Conservation (phyloP, 805 yeast species). For the Saccharomycopsis malanga region DNA sequence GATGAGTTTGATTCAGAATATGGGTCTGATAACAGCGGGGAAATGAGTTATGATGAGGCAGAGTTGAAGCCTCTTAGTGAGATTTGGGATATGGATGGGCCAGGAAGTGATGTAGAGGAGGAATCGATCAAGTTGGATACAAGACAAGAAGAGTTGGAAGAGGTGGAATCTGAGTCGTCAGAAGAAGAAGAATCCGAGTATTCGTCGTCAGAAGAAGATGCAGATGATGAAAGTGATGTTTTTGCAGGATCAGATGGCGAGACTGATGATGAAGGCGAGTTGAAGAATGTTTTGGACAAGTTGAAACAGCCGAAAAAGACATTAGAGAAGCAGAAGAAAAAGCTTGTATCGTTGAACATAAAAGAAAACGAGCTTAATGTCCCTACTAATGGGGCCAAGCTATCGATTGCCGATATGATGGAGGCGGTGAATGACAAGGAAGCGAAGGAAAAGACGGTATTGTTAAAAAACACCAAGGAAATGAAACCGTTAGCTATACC, state of each 20-base stretch:
- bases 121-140: constrained; percentile 21
- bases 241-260: constrained; percentile 30
- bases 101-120: constrained; percentile 24
- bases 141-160: constrained; percentile 21
- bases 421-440: constrained; percentile 49
- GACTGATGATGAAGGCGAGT: constrained; percentile 38
- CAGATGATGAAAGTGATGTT: constrained; percentile 27
- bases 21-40: constrained; percentile 16
- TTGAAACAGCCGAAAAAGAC: constrained; percentile 33
- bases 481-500: constrained; percentile 64
- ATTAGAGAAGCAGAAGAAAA: constrained; percentile 33
- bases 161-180: constrained; percentile 1
- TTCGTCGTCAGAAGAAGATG: constrained; percentile 20
- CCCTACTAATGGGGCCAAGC: constrained; percentile 51
- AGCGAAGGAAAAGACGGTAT: constrained; percentile 42
- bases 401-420: constrained; percentile 71
- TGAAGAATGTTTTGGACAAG: constrained; percentile 40
- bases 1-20: constrained; percentile 22
- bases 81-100: constrained; percentile 80
- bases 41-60: constrained; percentile 45
- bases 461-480: constrained; percentile 34
- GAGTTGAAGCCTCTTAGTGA: constrained; percentile 75
- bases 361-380: constrained; percentile 66
- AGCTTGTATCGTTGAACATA: constrained; percentile 43
- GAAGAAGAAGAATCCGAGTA: constrained; percentile 8